A percentile compares a stretch with the other conserved stretches of the same genome.
These are phyloP conservation scores for Hyphopichia wangnamkhiaoensis DNA, from an alignment of 1,139 yeast genomes.

Conservation along the genomic window DNA sequence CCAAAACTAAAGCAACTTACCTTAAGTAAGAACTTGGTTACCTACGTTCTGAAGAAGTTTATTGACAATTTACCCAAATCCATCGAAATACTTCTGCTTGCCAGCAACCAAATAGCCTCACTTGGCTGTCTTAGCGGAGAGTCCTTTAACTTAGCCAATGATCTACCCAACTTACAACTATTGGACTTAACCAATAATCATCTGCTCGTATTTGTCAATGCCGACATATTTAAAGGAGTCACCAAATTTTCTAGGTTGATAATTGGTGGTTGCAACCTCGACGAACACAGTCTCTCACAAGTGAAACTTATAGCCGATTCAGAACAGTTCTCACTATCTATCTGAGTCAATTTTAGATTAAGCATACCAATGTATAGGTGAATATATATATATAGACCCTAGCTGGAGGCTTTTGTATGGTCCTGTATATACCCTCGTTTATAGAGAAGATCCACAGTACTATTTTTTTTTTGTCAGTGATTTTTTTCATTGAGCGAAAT, in stretches of 20 bases:
- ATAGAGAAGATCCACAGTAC: too few species aligned
- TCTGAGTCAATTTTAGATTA: too few species aligned
- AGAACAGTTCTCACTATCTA: too few species aligned
- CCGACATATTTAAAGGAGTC: conserved; percentile 9
- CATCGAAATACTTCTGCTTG: conserved; percentile 22
- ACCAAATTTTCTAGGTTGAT: conserved; percentile 6
- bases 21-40: conserved; percentile 28
- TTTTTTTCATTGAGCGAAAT: too few species aligned
- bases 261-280: conserved; percentile 13
- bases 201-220: conserved; percentile 10
- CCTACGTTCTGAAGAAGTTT: conserved; percentile 20
- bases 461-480: too few species aligned
- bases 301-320: too few species aligned
- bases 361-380: too few species aligned
- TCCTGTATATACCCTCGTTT: too few species aligned
- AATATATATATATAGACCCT: too few species aligned
- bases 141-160: conserved; percentile 8
- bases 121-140: conserved; percentile 12
- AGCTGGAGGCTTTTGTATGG: too few species aligned
- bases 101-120: conserved; percentile 16
- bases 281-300: conserved; percentile 8
- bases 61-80: conserved; percentile 29
- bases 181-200: conserved; percentile 12
- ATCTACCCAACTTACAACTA: conserved; percentile 13
- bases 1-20: conserved; percentile 21